Conservation (phyloP, 352 stramenopile species). For the Globisporangium mamillatum region DNA sequence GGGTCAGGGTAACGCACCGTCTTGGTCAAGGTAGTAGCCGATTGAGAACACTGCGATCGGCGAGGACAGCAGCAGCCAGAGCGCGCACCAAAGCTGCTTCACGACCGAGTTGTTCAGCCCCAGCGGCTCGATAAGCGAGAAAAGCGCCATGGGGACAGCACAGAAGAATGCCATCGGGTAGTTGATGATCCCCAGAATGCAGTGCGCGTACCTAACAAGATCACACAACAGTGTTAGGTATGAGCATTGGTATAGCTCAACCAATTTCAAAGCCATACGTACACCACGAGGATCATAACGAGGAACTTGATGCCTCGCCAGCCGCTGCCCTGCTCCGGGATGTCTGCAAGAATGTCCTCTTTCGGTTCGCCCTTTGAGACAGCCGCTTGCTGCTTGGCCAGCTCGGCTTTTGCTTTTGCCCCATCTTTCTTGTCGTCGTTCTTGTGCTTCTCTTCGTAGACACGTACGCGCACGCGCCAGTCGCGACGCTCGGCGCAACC, state of each 20-base stretch:
- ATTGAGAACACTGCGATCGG: conserved; percentile 37
- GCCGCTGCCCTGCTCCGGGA: conserved; percentile 33
- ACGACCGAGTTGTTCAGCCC: conserved; percentile 15
- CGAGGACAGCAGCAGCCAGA: conserved; percentile 61
- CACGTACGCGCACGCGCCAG: conserved; percentile 34
- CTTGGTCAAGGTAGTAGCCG: conserved; percentile 21
- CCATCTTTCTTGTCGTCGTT: conserved; percentile 20
- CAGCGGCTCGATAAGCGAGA: conserved; percentile 47
- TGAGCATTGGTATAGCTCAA: background rate
- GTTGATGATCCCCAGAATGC: conserved; percentile 75
- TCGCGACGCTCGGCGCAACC: conserved; percentile 38
- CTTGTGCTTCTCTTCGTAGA: conserved; percentile 31
- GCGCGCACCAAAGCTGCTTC: conserved; percentile 27
- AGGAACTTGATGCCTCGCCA: conserved; percentile 62
- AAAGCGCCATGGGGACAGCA: conserved; percentile 56
- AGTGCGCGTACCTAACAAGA: conserved; percentile 53
- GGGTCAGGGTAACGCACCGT: conserved; percentile 19
- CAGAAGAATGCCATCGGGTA: conserved; percentile 80
- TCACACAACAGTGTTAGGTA: conserved; percentile 20
- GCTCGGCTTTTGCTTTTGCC: background rate
- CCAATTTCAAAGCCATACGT: conserved; percentile 18
- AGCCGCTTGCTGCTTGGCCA: background rate
- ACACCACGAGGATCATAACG: conserved; percentile 54
- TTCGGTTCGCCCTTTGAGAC: background rate
- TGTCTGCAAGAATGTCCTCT: conserved; percentile 6